Base-by-base conservation (phyloP, 768 basidiomycete genomes). In the Amanita subjunquillea region DNA sequence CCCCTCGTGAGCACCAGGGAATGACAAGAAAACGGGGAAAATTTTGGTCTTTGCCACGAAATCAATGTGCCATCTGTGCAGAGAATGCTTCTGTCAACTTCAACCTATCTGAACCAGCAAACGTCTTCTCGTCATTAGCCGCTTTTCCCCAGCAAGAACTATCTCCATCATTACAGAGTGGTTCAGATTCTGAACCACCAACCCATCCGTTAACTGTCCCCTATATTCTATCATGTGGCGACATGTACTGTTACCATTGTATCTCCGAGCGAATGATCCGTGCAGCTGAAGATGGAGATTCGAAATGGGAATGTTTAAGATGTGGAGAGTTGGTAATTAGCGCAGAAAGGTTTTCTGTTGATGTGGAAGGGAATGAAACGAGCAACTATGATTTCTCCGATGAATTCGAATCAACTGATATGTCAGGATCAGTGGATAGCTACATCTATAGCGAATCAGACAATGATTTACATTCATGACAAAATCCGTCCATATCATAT, bases 181-280 rank as follows among this genome's bases (percentile, higher is more conserved):
- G 41, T 51, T n/a, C 64, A 36, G 72, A 70, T 34, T 66, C 67
- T 22, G 74, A 73, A 50, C 73, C 78, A 22, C 77, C 82, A 3
- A 58, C 74, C 30, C 72, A 81, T 60, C 86, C 90, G 2, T 79
- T 95, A 56, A 75, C 85, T 60, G 85, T 82, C 41, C 85, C 94
- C 0, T 97, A 95, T 62, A 68, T 85, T 47, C 82, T 91, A 32
- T 83, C 84, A 29, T 93, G 89, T 56, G 85, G 81, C 6, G 91
- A 96, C 62, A 65, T 79, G 12, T 99, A 94, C 69, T 98, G 96
- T 68, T 99, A 97, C 65, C 84, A 86, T 59, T 99, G 96, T 67
- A 74, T 98, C 39, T 79, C 90, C 12, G 87, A 89, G 62, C 81
- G 83, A 55, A 78, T 97, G 71, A 75, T 90, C 60, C 81, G 77